Evolutionary conservation across 129 eudicot species (phyloP).

Genomic region (Flaveria bidentis): DNA sequence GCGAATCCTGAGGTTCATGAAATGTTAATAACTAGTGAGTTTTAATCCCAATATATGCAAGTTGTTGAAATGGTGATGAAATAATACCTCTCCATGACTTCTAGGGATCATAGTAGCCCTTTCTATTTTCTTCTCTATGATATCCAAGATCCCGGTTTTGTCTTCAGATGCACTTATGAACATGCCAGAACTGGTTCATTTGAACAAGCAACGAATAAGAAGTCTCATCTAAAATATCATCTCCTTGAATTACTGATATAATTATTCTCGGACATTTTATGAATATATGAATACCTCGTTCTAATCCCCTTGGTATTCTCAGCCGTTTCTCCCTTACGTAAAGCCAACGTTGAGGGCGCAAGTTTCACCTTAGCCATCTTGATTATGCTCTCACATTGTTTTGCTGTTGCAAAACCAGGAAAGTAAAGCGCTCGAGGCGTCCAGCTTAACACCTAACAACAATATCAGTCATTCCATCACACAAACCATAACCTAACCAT

Average conservation of each 20-base stretch:
- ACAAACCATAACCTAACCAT: neutral
- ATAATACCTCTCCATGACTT: constrained; percentile 80
- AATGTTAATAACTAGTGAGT: neutral
- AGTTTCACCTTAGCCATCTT: constrained; percentile 69
- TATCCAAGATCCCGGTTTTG: constrained; percentile 77
- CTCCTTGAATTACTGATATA: neutral
- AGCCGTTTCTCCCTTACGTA: constrained; percentile 86
- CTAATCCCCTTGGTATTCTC: constrained; percentile 84
- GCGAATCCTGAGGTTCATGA: neutral
- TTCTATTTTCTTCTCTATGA: constrained; percentile 78
- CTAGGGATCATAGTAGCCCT: constrained; percentile 87
- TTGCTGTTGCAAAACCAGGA: constrained; percentile 75
- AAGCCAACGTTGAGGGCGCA: constrained; percentile 79
- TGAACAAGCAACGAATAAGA: neutral
- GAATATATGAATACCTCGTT: constrained; percentile 60
- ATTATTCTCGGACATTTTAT: neutral
- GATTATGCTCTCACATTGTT: constrained; percentile 69
- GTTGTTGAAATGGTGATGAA: neutral
- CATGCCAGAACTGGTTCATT: constrained; percentile 82
- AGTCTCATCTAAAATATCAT: neutral
- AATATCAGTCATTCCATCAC: constrained; percentile 6
- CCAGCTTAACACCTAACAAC: constrained; percentile 77
- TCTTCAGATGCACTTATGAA: constrained; percentile 91
- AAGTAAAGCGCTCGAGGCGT: constrained; percentile 79
- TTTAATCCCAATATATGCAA: neutral